Evolutionary conservation across 352 stramenopile genomes (phyloP).

Genomic region (Phytophthora kernoviae): DNA sequence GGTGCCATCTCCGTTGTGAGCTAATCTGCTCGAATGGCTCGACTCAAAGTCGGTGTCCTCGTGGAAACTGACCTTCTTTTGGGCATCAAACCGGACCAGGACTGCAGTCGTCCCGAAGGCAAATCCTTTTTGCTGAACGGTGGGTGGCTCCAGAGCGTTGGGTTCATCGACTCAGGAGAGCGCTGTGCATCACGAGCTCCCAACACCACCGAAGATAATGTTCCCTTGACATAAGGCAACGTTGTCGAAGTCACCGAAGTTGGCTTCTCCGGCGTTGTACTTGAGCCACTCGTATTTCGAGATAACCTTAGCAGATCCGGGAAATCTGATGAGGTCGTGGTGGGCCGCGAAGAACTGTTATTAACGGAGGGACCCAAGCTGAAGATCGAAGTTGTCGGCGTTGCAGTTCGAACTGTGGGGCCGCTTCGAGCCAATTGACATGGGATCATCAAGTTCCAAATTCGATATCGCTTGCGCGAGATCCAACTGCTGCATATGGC

Average conservation of each 20-base stretch:
- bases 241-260: constrained; percentile 34
- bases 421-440: constrained; percentile 59
- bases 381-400: constrained; percentile 70
- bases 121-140: constrained; percentile 45
- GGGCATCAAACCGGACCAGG: constrained; percentile 17
- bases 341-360: constrained; percentile 24
- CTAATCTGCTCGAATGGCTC: constrained; percentile 14
- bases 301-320: constrained; percentile 35
- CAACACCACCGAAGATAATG: constrained; percentile 6
- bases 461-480: constrained; percentile 73
- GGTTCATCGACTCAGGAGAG: constrained; percentile 38
- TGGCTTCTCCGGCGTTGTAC: constrained; percentile 11
- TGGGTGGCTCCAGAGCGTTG: constrained; percentile 58
- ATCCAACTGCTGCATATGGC: constrained; percentile 77
- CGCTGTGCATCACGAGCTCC: constrained; percentile 18
- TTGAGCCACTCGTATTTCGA: constrained; percentile 28
- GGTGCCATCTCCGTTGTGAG: constrained; percentile 13
- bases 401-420: constrained; percentile 34
- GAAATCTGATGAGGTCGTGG: constrained; percentile 24
- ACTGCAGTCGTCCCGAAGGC: constrained; percentile 8
- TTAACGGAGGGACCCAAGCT: constrained; percentile 52
- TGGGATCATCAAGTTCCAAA: constrained; percentile 71
- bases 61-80: constrained; percentile 42
- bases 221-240: constrained; percentile 33
- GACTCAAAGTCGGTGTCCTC: constrained; percentile 22